Conservation (phyloP, 2,329 filamentous ascomycete species). For the Claviceps cyperi region DNA sequence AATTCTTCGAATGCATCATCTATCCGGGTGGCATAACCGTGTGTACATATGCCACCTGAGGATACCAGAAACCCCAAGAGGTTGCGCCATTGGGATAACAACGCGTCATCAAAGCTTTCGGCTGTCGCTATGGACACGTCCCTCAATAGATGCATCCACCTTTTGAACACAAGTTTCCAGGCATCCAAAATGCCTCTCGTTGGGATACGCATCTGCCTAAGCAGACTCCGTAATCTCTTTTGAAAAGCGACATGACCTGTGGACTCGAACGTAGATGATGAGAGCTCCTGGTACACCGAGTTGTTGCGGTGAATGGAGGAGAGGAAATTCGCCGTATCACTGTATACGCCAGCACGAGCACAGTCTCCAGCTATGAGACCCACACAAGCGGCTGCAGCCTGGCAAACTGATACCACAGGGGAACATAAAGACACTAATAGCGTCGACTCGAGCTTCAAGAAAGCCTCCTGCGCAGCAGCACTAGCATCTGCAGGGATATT, state of each 20-base stretch:
- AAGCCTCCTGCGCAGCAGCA: slow-evolving; percentile 36
- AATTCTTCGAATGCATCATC: slow-evolving; percentile 45
- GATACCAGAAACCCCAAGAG: slow-evolving; percentile 55
- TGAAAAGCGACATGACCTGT: slow-evolving; percentile 58
- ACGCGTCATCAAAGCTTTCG: slow-evolving; percentile 39
- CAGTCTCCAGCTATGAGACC: slow-evolving; percentile 49
- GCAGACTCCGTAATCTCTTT: slow-evolving; percentile 44
- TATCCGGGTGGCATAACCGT: slow-evolving; percentile 39
- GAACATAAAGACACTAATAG: slow-evolving; percentile 51
- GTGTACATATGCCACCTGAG: slow-evolving; percentile 49
- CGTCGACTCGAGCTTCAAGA: slow-evolving; percentile 44
- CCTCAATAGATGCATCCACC: slow-evolving; percentile 49
- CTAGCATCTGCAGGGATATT: slow-evolving; percentile 36
- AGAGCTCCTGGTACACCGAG: slow-evolving; percentile 46
- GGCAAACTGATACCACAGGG: slow-evolving; percentile 49
- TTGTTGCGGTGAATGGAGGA: slow-evolving; percentile 43
- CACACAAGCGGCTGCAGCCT: slow-evolving; percentile 48
- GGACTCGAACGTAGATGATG: slow-evolving; percentile 48
- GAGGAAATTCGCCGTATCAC: slow-evolving; percentile 34
- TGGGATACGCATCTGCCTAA: slow-evolving; percentile 46
- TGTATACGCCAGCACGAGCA: slow-evolving; percentile 32
- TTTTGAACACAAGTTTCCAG: slow-evolving; percentile 52
- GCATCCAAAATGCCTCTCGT: slow-evolving; percentile 52
- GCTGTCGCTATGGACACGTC: slow-evolving; percentile 40
- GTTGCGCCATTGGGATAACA: slow-evolving; percentile 52